Evolutionary conservation across 352 stramenopile genomes (phyloP).

Genomic region (Phytophthora sojae): DNA sequence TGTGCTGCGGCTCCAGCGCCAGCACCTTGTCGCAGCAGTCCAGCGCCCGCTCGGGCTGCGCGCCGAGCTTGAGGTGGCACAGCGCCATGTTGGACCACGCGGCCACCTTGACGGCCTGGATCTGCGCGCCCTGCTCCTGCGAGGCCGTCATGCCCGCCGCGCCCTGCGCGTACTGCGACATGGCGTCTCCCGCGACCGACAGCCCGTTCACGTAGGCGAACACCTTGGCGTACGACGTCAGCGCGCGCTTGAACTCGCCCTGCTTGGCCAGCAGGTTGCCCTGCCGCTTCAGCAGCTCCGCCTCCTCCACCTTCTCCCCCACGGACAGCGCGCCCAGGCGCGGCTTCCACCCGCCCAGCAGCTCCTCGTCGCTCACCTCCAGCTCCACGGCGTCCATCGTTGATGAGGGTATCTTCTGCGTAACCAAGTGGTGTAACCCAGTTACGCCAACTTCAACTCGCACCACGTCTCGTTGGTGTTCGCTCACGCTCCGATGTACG

Average conservation of each 20-base stretch:
- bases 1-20: slow-evolving; percentile 63
- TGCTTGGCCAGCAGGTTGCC: slow-evolving; percentile 76
- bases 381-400: slow-evolving; percentile 9
- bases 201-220: slow-evolving; percentile 88
- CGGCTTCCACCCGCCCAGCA: slow-evolving; percentile 71
- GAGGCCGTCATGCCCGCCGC: slow-evolving; percentile 62
- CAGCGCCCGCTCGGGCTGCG: slow-evolving; percentile 57
- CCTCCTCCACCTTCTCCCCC: slow-evolving; percentile 77
- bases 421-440: no score
- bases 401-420: background rate
- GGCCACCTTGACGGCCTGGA: slow-evolving; percentile 73
- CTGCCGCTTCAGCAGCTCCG: slow-evolving; percentile 80
- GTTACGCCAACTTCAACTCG: background rate
- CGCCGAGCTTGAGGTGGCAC: slow-evolving; percentile 77
- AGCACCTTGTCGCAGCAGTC: slow-evolving; percentile 82
- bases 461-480: no score
- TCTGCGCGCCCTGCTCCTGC: slow-evolving; percentile 55
- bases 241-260: slow-evolving; percentile 65
- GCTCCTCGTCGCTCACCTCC: slow-evolving; percentile 47
- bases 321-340: slow-evolving; percentile 71
- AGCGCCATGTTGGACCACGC: slow-evolving; percentile 87
- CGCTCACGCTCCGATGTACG: no score
- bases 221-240: slow-evolving; percentile 74
- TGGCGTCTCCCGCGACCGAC: slow-evolving; percentile 76
- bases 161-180: slow-evolving; percentile 72